phyloP scores from a whole-genome alignment of 2,329 filamentous ascomycete genomes.

The Ilyonectria sp. region DNA sequence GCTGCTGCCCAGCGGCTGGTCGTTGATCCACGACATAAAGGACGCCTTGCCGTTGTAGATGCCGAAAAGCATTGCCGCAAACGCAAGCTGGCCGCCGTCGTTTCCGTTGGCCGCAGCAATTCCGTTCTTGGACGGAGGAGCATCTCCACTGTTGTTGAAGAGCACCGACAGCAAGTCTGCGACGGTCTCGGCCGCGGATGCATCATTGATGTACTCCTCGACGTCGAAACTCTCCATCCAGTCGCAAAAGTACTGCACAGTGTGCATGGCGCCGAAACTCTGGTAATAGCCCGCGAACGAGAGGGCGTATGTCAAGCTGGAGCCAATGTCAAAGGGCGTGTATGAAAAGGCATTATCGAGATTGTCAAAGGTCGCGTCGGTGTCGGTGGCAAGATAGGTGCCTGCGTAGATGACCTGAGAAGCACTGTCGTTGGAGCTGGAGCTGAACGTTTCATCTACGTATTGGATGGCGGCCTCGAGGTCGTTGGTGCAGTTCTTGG shows the following conservation, averaged over 20 bases:
- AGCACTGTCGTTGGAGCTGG: background rate
- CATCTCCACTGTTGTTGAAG: constrained; percentile 10
- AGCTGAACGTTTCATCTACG: constrained; percentile 53
- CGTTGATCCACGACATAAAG: background rate
- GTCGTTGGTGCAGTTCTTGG: constrained; percentile 64
- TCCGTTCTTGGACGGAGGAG: constrained; percentile 16
- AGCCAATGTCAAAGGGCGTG: constrained; percentile 8
- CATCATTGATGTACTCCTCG: background rate
- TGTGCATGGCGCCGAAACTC: constrained; percentile 15
- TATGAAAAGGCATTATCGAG: background rate
- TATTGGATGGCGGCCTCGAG: constrained; percentile 62
- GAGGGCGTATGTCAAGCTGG: constrained; percentile 19
- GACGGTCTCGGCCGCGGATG: background rate
- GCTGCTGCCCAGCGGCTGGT: background rate
- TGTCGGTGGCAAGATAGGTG: constrained; percentile 12
- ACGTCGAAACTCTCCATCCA: constrained; percentile 29
- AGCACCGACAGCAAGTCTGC: background rate
- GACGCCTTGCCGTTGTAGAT: constrained; percentile 14
- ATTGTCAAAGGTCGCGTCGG: background rate
- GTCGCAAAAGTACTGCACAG: constrained; percentile 18
- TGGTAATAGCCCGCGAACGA: constrained; percentile 24
- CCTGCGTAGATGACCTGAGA: constrained; percentile 10
- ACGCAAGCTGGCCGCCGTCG: constrained; percentile 24
- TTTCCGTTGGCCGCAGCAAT: constrained; percentile 17
- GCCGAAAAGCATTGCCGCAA: constrained; percentile 27